phyloP scores from a whole-genome alignment of 441 rosid species.

The Populus hybrid region DNA sequence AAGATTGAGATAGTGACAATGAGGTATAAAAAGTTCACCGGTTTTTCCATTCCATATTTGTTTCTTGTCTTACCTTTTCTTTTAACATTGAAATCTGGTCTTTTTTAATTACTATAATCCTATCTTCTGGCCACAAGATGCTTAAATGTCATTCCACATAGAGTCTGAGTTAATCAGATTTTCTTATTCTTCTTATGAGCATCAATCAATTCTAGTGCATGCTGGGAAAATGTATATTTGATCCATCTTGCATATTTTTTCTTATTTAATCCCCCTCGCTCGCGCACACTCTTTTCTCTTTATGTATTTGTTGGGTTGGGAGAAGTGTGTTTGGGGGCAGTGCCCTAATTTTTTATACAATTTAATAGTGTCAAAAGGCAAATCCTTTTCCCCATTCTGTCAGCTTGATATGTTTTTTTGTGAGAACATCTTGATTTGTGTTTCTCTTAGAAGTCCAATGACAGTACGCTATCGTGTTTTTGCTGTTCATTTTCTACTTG shows the following conservation, averaged over 20 bases:
- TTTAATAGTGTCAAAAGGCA: neutral
- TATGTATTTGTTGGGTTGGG: neutral
- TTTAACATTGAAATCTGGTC: neutral
- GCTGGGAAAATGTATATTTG: neutral
- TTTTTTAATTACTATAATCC: neutral
- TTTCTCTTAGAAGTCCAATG: constrained; percentile 1
- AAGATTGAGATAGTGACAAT: constrained; percentile 70
- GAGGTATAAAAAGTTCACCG: constrained; percentile 48
- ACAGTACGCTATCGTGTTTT: neutral
- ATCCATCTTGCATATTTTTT: neutral
- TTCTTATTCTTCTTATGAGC: neutral
- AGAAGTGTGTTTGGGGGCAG: neutral
- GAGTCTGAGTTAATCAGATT: neutral
- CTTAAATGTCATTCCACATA: neutral
- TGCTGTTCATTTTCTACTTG: constrained; percentile 11
- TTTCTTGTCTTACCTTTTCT: neutral
- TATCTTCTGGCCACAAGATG: neutral
- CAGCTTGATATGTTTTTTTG: neutral
- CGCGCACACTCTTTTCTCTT: neutral
- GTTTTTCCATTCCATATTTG: neutral
- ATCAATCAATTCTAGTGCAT: constrained; percentile 1
- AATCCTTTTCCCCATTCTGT: neutral
- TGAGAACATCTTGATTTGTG: neutral
- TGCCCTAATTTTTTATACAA: neutral
- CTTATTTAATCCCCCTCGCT: neutral